Evolutionary conservation across 345 rosid genomes (phyloP).

Genomic region (Rhodomyrtus tomentosa): DNA sequence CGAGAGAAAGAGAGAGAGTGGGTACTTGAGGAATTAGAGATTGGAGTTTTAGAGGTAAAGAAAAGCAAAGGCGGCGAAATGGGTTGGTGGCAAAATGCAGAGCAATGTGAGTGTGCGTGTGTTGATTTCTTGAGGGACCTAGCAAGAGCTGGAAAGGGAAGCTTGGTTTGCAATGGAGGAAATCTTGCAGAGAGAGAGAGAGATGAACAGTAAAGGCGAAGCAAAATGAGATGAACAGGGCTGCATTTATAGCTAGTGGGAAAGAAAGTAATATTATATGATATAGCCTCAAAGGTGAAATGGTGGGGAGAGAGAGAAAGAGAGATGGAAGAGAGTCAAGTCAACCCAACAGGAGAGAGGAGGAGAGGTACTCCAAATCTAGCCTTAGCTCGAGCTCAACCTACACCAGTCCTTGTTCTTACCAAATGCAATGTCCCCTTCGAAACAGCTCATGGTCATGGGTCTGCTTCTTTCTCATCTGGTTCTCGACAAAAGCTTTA

Average conservation of each 20-base stretch:
- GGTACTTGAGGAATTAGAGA: not conserved
- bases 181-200: slow-evolving; percentile 22
- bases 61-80: slow-evolving; percentile 9
- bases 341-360: not conserved
- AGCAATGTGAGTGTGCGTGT: slow-evolving; percentile 10
- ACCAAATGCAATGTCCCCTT: not conserved
- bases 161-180: slow-evolving; percentile 93
- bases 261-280: not conserved
- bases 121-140: slow-evolving; percentile 14
- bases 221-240: slow-evolving; percentile 12
- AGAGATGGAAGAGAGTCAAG: not conserved
- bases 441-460: not conserved
- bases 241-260: slow-evolving; percentile 28
- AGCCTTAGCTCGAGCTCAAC: not conserved
- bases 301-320: not conserved
- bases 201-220: slow-evolving; percentile 38
- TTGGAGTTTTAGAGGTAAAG: slow-evolving; percentile 10
- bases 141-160: slow-evolving; percentile 49
- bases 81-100: slow-evolving; percentile 38
- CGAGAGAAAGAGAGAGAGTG: not conserved
- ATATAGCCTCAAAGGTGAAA: not conserved
- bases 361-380: not conserved
- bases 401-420: not conserved
- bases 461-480: not conserved
- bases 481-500: not conserved